These are phyloP conservation scores for Solanum hybrid DNA, from an alignment of 305 asterid genomes.

Conservation along the genomic window DNA sequence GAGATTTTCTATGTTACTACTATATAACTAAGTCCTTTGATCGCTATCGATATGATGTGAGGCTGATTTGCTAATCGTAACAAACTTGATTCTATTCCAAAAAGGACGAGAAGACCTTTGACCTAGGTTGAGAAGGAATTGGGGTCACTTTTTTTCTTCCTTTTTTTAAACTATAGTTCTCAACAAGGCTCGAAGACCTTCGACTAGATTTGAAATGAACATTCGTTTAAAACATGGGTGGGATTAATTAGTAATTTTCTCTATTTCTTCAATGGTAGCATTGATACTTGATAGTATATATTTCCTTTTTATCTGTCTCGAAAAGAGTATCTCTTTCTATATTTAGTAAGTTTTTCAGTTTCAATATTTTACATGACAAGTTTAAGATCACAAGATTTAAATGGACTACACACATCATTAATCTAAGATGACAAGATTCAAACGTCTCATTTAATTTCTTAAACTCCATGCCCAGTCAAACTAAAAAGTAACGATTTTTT, in stretches of 20 bases:
- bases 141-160: neutral
- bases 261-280: neutral
- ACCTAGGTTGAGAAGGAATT: neutral
- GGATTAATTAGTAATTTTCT: neutral
- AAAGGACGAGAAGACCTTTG: neutral
- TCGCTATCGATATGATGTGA: neutral
- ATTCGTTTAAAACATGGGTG: neutral
- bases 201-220: neutral
- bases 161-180: too few relatives aligned
- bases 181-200: neutral
- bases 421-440: too few relatives aligned
- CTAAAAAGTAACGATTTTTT: too few relatives aligned
- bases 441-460: too few relatives aligned
- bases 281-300: too few relatives aligned
- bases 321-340: too few relatives aligned
- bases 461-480: neutral
- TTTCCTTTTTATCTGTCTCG: neutral
- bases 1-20: neutral
- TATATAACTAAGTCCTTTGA: neutral
- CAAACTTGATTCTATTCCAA: neutral
- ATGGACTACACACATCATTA: neutral
- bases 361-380: neutral
- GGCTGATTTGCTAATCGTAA: too few relatives aligned
- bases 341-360: too few relatives aligned
- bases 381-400: too few relatives aligned